These are phyloP conservation scores for Wickerhamomyces chaumierensis DNA, from an alignment of 805 yeast genomes.

Conservation along the genomic window DNA sequence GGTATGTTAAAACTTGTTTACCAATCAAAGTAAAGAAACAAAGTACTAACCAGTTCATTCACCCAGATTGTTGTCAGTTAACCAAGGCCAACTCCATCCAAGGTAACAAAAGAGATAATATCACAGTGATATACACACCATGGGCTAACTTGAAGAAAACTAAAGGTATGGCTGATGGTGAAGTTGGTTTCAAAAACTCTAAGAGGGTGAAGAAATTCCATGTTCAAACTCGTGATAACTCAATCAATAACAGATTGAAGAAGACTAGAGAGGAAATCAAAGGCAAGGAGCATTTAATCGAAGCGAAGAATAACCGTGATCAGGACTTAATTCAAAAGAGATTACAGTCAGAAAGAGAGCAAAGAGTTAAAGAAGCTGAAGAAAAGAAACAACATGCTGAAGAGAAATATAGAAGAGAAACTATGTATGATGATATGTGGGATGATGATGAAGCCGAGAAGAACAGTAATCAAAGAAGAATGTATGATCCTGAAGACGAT, in stretches of 20 bases:
- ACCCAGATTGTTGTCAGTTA: slow-evolving; percentile 47
- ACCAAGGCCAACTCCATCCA: slow-evolving; percentile 70
- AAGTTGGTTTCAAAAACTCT: slow-evolving; percentile 59
- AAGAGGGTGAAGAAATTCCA: slow-evolving; percentile 40
- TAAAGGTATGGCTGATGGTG: slow-evolving; percentile 68
- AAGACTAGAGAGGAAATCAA: slow-evolving; percentile 50
- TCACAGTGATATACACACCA: slow-evolving; percentile 63
- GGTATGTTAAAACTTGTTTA: slow-evolving; percentile 16
- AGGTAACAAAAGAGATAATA: slow-evolving; percentile 58
- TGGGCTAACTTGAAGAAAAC: slow-evolving; percentile 58
- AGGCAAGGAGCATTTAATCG: slow-evolving; percentile 19
- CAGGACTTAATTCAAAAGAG: slow-evolving; percentile 17
- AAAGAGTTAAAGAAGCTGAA: slow-evolving; percentile 19
- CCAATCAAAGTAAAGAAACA: background rate
- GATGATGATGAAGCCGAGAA: slow-evolving; percentile 28
- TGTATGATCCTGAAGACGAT: slow-evolving; percentile 48
- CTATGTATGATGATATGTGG: slow-evolving; percentile 37
- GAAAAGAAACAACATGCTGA: slow-evolving; percentile 26
- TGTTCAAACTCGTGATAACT: slow-evolving; percentile 46
- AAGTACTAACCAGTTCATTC: background rate
- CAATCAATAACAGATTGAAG: slow-evolving; percentile 47
- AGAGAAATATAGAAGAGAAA: slow-evolving; percentile 29
- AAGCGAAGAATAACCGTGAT: slow-evolving; percentile 29
- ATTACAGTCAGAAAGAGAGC: slow-evolving; percentile 17
- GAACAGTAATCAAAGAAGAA: slow-evolving; percentile 34